Conservation (phyloP, 768 basidiomycete species). For the Candolleomyces aberdarensis region DNA sequence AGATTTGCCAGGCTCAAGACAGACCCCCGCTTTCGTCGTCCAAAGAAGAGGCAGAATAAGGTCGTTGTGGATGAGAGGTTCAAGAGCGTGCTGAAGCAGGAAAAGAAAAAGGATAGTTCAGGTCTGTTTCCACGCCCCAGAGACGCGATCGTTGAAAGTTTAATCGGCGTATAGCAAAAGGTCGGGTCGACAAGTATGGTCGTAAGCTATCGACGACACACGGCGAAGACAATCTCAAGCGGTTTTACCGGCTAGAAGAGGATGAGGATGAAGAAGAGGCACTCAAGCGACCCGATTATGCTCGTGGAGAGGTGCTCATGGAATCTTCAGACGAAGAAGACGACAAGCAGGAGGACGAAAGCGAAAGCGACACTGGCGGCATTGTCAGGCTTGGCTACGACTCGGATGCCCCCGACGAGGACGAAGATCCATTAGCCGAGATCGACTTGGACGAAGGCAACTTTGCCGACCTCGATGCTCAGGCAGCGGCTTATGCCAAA, state of each 20-base stretch:
- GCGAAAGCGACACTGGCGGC: slow-evolving; percentile 45
- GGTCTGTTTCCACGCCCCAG: background rate
- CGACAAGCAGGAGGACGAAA: slow-evolving; percentile 33
- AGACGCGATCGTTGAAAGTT: background rate
- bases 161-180: slow-evolving; percentile 28
- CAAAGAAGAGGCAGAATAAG: slow-evolving; percentile 76
- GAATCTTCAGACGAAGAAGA: slow-evolving; percentile 82
- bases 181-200: slow-evolving; percentile 88
- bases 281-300: slow-evolving; percentile 63
- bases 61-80: slow-evolving; percentile 92
- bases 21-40: slow-evolving; percentile 90
- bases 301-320: slow-evolving; percentile 84
- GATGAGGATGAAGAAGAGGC: slow-evolving; percentile 29
- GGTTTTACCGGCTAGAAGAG: slow-evolving; percentile 74
- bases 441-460: slow-evolving; percentile 81
- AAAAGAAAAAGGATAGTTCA: slow-evolving; percentile 35
- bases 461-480: slow-evolving; percentile 69
- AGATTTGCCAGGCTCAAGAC: slow-evolving; percentile 84
- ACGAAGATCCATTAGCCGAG: slow-evolving; percentile 41
- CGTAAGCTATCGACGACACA: slow-evolving; percentile 64
- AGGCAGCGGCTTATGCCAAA: slow-evolving; percentile 60
- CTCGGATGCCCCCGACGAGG: slow-evolving; percentile 31
- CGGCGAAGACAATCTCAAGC: slow-evolving; percentile 70
- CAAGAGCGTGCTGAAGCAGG: slow-evolving; percentile 65
- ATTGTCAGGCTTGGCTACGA: slow-evolving; percentile 51